These are phyloP conservation scores for Penicillium fimorum DNA, from an alignment of 495 filamentous ascomycete species.

Conservation along the genomic window DNA sequence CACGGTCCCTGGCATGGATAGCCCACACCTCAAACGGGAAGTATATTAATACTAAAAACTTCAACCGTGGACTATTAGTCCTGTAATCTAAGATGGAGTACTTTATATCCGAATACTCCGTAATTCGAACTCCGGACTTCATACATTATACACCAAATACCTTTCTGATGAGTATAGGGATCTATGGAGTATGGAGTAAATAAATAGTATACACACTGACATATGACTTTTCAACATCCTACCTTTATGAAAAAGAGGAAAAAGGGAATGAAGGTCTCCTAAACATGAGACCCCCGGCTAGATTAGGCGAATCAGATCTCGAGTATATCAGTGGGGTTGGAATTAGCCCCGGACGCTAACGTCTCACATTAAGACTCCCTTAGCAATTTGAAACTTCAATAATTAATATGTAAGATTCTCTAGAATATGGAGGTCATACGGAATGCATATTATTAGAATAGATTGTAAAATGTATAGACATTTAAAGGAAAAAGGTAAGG, in stretches of 20 bases:
- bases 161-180: not conserved
- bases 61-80: not conserved
- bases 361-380: conserved; percentile 16
- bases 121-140: not conserved
- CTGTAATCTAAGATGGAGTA: not conserved
- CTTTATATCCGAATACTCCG: not conserved
- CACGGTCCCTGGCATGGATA: not conserved
- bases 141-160: not conserved
- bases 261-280: not conserved
- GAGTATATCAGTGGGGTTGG: not conserved
- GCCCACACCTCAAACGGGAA: conserved; percentile 11
- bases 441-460: too few species aligned
- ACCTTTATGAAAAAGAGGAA: not conserved
- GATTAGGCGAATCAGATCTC: not conserved
- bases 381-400: conserved; percentile 1
- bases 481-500: too few species aligned
- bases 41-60: conserved; percentile 14
- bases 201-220: not conserved
- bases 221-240: not conserved
- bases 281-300: not conserved
- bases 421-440: too few species aligned
- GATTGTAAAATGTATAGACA: too few species aligned
- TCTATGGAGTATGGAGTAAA: not conserved
- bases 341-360: conserved; percentile 1
- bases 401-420: not conserved